Evolutionary conservation across 306 rosid genomes (phyloP).

Genomic region (Malus asiatica): DNA sequence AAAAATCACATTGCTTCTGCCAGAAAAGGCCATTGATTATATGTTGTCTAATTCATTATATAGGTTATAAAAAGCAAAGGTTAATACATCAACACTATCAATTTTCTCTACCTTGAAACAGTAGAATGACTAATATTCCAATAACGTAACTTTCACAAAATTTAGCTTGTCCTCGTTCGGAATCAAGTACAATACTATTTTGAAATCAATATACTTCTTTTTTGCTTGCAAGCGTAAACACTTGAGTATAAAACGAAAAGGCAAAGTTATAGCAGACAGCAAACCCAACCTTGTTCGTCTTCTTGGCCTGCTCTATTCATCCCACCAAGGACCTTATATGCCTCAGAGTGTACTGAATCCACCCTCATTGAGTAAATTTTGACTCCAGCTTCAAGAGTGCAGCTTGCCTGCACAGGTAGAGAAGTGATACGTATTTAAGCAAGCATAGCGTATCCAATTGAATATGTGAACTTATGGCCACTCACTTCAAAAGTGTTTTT

Average conservation of each 20-base stretch:
- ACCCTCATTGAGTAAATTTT: constrained; percentile 84
- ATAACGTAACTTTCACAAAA: no score
- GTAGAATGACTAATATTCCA: no score
- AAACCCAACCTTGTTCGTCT: constrained; percentile 58
- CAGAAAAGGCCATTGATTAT: background rate
- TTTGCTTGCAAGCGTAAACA: background rate
- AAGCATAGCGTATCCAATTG: background rate
- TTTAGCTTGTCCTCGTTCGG: no score
- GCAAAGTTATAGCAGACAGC: constrained; percentile 2
- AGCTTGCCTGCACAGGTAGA: constrained; percentile 63
- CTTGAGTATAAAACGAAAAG: background rate
- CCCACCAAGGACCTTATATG: constrained; percentile 95
- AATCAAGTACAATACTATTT: no score
- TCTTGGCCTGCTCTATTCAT: constrained; percentile 96
- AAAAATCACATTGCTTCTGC: background rate
- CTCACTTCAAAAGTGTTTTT: background rate
- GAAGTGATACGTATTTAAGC: constrained; percentile 1
- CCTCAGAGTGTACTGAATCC: constrained; percentile 93
- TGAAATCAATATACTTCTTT: no score
- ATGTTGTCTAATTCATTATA: no score
- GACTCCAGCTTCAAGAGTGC: constrained; percentile 97
- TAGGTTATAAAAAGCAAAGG: no score
- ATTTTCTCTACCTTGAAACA: no score
- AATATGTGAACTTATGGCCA: background rate
- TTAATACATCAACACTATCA: no score